Evolutionary conservation across 2,329 filamentous ascomycete species (phyloP), one percentile per base, ranked within the genome.

Genomic region (Orbilia oligospora): DNA sequence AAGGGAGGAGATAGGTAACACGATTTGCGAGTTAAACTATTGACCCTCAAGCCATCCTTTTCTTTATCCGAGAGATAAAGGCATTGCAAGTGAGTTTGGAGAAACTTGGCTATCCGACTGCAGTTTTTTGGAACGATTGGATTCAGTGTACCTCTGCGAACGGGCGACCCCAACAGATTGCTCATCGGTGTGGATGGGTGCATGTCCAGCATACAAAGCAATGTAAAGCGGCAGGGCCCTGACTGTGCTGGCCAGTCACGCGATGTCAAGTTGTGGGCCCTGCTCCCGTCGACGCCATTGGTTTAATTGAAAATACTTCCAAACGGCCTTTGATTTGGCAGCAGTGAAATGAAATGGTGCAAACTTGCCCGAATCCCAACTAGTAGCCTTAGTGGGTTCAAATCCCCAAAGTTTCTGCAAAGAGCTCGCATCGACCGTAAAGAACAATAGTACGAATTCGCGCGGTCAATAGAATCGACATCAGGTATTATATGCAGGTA

Each of bases 261-360:
- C 53, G 53, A 58, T 14, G 30, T 30, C 4, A 16, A 30, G 30
- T 22, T 58, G 53, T 58, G 53, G 53, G 53, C 53, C 53, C 53
- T 18, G 53, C 16, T 20, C 9, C 10, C 14, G 9, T 10, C 16
- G 53, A 56, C 38, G 16, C 53, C 20, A 58, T 58, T 58, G 53
- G 53, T 30, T 58, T 58, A 30, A 18, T 38, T 27, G 30, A n/a
- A 20, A 38, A 36, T 38, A 18, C 12, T 38, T 10, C 16, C 53
- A 36, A 58, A 58, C 30, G n/a, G 33, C 3, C 9, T 3, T 22
- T 58, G 53, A 58, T 58, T 38, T 30, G 53, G 16, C 53, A 41
- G 33, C n/a, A 12, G 18, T 16, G 33, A 58, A 58, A 58, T 41
- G 53, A 58, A 18, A 8, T 41, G 14, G n/a, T 55, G 20, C 22